Percentiles rank a stretch among this genome's conserved stretches.
These are phyloP conservation scores for Durotheca rogersii DNA, from an alignment of 495 filamentous ascomycete genomes.

Conservation along the genomic window DNA sequence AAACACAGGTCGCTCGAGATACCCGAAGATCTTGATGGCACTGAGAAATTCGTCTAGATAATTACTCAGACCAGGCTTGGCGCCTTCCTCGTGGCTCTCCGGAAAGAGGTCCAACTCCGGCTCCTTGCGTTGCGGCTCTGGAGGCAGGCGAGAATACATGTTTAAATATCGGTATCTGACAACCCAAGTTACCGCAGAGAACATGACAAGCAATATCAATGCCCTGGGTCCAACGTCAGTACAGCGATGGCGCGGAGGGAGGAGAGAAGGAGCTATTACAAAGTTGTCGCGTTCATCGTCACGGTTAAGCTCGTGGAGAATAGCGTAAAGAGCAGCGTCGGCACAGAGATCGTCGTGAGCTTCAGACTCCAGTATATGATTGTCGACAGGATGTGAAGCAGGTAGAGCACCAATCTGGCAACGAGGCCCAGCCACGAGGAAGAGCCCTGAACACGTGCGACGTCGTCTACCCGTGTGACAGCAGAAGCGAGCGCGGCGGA, in stretches of 20 bases:
- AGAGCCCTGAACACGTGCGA: conserved; percentile 39
- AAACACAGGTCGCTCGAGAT: conserved; percentile 93
- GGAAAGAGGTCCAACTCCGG: conserved; percentile 93
- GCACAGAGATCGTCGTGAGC: conserved; percentile 83
- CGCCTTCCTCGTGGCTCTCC: conserved; percentile 83
- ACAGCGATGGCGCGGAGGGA: not conserved
- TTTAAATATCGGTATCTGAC: conserved; percentile 92
- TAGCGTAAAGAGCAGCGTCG: conserved; percentile 85
- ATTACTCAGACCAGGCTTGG: conserved; percentile 86
- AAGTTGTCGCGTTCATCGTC: conserved; percentile 96
- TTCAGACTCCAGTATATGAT: conserved; percentile 81
- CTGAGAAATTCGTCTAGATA: conserved; percentile 98
- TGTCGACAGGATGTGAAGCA: conserved; percentile 67
- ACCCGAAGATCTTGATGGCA: conserved; percentile 99
- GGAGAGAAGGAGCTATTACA: conserved; percentile 55
- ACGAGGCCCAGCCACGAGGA: conserved; percentile 52
- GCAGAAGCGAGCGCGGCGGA: conserved; percentile 32
- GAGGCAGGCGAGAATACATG: conserved; percentile 90
- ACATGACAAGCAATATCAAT: conserved; percentile 71
- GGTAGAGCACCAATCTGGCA: conserved; percentile 49
- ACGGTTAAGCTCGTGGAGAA: conserved; percentile 95
- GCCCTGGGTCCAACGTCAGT: conserved; percentile 53
- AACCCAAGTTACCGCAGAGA: conserved; percentile 85
- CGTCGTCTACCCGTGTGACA: conserved; percentile 40
- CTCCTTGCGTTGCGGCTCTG: conserved; percentile 93